Base-by-base conservation (phyloP, 371 early-diverging fungal species). In the Mucor velutinosus region DNA sequence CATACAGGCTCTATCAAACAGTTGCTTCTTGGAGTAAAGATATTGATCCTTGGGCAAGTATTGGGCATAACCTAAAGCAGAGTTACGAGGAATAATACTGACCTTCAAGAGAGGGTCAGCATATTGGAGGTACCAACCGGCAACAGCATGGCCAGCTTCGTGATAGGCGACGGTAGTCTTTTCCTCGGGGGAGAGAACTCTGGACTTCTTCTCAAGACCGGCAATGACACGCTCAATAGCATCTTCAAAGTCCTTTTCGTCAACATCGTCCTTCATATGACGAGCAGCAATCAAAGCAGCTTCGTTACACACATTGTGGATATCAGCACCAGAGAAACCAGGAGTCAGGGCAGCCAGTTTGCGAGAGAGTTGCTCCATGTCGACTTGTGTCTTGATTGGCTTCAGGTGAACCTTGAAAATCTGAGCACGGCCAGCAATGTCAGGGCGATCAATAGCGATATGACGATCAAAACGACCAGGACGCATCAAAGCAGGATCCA, bases 391-490 rank as follows among this genome's bases (percentile, higher is more conserved):
- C 81, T 95, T 96, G 78, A 99, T 97, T 17, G 96, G 97, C 41
- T 92, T 87, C 65, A 98, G 80, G 73, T 99, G 99, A 15, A 97
- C 98, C 74, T 92, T 89, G 90, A 98, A 97, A 49, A 99, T 98
- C 68, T 93, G 94, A n/a, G 90, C 88, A 69, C 99, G 90, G 10
- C 97, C 99, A 70, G 92, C 89, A 66, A 97, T 94, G 76, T 99
- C 99, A 0, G 99, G 99, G 10, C 89, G 86, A 80, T 98, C 99
- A 62, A 99, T 93, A 49, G 90, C 79, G 68, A 99, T 96, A 79
- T 99, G 99, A 30, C 99, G 90, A 86, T 99, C 99, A 72, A 99
- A 99, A 41, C 99, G 93, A 6, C 99, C 99, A 32, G 99, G 99
- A 53, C 98, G 87, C 82, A 95, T 87, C 58, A 97, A 79, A 5